Evolutionary conservation across 2,329 filamentous ascomycete genomes (phyloP).

Genomic region (Trichoderma breve): DNA sequence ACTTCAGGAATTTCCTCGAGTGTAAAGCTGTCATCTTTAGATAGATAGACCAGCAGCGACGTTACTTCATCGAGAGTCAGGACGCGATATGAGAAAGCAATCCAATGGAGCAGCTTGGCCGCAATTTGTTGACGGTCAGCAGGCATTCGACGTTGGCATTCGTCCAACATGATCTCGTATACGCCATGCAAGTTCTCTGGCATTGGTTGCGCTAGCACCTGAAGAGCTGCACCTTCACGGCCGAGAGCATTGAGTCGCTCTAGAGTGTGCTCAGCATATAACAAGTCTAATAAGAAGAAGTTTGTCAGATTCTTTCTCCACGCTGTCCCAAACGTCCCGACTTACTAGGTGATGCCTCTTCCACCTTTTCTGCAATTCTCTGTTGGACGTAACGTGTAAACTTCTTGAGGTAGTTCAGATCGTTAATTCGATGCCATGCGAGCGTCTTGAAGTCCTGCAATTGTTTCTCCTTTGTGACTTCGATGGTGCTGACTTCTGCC

Average conservation of each 20-base stretch:
- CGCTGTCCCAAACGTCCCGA: not conserved
- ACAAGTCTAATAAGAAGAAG: slow-evolving; percentile 28
- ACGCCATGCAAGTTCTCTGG: slow-evolving; percentile 28
- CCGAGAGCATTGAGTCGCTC: slow-evolving; percentile 31
- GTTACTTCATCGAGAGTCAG: slow-evolving; percentile 27
- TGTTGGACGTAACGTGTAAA: slow-evolving; percentile 33
- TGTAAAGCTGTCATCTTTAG: slow-evolving; percentile 24
- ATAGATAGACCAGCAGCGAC: slow-evolving; percentile 24
- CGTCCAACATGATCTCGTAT: slow-evolving; percentile 29
- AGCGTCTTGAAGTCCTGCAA: slow-evolving; percentile 29
- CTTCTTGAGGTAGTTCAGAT: slow-evolving; percentile 25
- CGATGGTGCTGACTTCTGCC: slow-evolving; percentile 18
- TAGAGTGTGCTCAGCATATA: slow-evolving; percentile 39
- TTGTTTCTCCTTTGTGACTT: slow-evolving; percentile 31
- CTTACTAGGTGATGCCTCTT: slow-evolving; percentile 34
- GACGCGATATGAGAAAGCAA: slow-evolving; percentile 27
- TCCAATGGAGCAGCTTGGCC: slow-evolving; percentile 29
- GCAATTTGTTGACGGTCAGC: slow-evolving; percentile 23
- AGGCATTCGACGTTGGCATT: slow-evolving; percentile 29
- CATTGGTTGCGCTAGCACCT: slow-evolving; percentile 27
- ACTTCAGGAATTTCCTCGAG: slow-evolving; percentile 30
- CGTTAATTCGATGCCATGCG: slow-evolving; percentile 30
- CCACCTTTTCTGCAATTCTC: slow-evolving; percentile 31
- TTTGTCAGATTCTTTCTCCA: not conserved
- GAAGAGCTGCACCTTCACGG: slow-evolving; percentile 34